Conservation (phyloP, 1,284 basidiomycete genomes). For the Coriolopsis trogii region DNA sequence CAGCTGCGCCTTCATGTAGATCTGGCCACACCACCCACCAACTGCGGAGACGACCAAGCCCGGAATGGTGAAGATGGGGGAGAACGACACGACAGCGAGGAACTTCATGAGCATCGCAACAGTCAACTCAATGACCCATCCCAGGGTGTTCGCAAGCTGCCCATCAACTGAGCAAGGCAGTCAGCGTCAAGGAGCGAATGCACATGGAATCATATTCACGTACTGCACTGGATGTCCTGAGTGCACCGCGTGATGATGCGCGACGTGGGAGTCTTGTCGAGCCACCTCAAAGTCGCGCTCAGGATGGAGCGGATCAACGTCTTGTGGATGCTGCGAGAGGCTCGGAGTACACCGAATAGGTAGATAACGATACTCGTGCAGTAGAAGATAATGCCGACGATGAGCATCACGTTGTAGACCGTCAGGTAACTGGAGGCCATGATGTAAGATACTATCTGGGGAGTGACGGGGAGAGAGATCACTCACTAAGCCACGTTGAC, state of each 20-base stretch:
- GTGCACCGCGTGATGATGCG: constrained; percentile 61
- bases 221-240: constrained; percentile 54
- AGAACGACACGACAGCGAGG: constrained; percentile 47
- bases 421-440: constrained; percentile 46
- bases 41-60: constrained; percentile 43
- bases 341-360: constrained; percentile 45
- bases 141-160: constrained; percentile 30
- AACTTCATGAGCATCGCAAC: constrained; percentile 41
- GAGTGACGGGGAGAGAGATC: too few species aligned
- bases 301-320: constrained; percentile 56
- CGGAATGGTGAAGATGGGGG: constrained; percentile 47
- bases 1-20: constrained; percentile 75
- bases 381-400: constrained; percentile 29
- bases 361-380: constrained; percentile 35
- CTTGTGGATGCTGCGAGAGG: constrained; percentile 59
- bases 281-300: constrained; percentile 39
- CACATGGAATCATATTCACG: constrained; percentile 8
- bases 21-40: constrained; percentile 50
- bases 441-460: too few species aligned
- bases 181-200: not conserved
- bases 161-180: constrained; percentile 35
- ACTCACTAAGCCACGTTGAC: constrained; percentile 36
- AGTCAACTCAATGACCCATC: constrained; percentile 33
- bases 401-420: constrained; percentile 43
- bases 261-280: constrained; percentile 49